Percentiles rank a stretch among this genome's conserved stretches.
Conservation (phyloP, 176 grass and related monocot species). For the Echinochloa phyllopogon region DNA sequence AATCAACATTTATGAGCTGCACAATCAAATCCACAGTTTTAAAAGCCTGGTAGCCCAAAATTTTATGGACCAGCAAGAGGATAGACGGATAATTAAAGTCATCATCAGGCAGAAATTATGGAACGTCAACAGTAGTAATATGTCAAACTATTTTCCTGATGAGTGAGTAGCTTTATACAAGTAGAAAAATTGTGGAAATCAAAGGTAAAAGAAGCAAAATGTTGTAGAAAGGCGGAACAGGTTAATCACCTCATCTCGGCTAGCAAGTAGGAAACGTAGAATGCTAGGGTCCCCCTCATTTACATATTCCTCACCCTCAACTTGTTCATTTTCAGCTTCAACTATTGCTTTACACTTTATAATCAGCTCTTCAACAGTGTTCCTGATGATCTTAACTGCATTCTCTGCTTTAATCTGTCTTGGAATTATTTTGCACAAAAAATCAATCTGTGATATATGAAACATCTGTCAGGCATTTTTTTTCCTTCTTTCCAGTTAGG, state of each 20-base stretch:
- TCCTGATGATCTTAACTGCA: conserved; percentile 81
- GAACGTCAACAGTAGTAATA: background rate
- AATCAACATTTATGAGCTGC: conserved; percentile 6
- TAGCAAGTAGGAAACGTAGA: conserved; percentile 90
- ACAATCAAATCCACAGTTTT: conserved; percentile 24
- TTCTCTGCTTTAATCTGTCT: conserved; percentile 93
- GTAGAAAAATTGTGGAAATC: background rate
- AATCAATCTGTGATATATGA: conserved; percentile 56
- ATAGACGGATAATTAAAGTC: conserved; percentile 12
- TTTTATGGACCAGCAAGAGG: background rate
- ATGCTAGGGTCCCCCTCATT: conserved; percentile 98
- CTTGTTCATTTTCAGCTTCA: conserved; percentile 93
- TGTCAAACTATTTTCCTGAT: conserved; percentile 28
- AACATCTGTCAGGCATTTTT: conserved; percentile 2
- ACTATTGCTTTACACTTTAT: conserved; percentile 90
- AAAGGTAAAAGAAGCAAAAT: conserved; percentile 10
- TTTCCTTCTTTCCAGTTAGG: background rate
- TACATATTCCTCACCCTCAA: conserved; percentile 94
- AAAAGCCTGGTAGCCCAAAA: background rate
- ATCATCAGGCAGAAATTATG: background rate
- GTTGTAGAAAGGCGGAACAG: conserved; percentile 23
- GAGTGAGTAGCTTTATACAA: conserved; percentile 1
- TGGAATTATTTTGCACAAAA: conserved; percentile 91
- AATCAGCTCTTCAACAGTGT: conserved; percentile 86
- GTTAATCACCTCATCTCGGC: conserved; percentile 83